These are phyloP conservation scores for Wickerhamomyces hampshirensis DNA, from an alignment of 805 yeast species.

Conservation along the genomic window DNA sequence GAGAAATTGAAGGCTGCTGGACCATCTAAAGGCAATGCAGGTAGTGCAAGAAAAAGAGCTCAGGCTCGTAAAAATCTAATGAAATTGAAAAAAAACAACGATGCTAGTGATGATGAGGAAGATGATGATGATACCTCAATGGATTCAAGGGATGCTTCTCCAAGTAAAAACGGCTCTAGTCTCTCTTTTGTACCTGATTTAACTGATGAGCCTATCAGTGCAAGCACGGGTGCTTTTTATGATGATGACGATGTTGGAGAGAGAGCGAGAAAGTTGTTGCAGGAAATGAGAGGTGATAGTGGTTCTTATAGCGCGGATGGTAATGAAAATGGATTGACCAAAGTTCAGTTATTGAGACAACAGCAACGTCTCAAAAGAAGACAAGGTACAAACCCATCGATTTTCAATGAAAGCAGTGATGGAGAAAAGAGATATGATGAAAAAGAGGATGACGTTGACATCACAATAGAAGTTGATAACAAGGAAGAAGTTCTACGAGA, in stretches of 20 bases:
- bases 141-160: constrained; percentile 9
- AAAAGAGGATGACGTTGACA: neutral
- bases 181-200: neutral
- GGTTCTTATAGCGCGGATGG: constrained; percentile 19
- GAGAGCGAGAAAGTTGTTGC: constrained; percentile 59
- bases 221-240: constrained; percentile 12
- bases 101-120: constrained; percentile 6
- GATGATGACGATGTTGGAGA: constrained; percentile 42
- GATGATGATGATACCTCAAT: constrained; percentile 5
- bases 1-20: constrained; percentile 87
- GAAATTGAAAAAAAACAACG: constrained; percentile 29
- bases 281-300: constrained; percentile 44
- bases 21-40: constrained; percentile 68
- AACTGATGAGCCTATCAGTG: neutral
- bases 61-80: constrained; percentile 60
- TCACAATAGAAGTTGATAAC: constrained; percentile 1
- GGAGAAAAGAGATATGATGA: neutral
- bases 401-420: neutral
- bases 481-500: neutral
- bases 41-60: constrained; percentile 78
- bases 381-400: constrained; percentile 6
- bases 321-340: constrained; percentile 28
- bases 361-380: constrained; percentile 30
- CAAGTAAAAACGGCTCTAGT: constrained; percentile 8
- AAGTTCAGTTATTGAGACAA: constrained; percentile 41